Evolutionary conservation across 345 rosid genomes (phyloP).

Genomic region (Lagerstroemia speciosa): DNA sequence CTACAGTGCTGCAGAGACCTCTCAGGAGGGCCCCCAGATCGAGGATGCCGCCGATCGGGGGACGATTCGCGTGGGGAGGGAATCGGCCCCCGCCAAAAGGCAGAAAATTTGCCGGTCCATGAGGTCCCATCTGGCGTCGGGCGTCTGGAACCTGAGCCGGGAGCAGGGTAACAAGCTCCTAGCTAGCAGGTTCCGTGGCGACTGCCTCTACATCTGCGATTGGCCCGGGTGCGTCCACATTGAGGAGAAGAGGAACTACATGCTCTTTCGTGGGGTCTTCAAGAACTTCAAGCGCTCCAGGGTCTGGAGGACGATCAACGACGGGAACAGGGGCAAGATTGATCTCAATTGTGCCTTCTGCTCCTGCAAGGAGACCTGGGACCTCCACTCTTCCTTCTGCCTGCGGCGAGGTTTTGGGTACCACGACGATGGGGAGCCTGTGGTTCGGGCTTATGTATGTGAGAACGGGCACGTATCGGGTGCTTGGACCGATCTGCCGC

Average conservation of each 20-base stretch:
- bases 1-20: constrained; percentile 34
- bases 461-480: constrained; percentile 97
- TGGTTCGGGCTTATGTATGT: constrained; percentile 91
- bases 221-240: constrained; percentile 90
- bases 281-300: constrained; percentile 70
- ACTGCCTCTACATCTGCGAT: constrained; percentile 71
- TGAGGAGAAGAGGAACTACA: constrained; percentile 79
- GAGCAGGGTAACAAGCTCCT: constrained; percentile 85
- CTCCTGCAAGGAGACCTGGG: constrained; percentile 71
- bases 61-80: constrained; percentile 20
- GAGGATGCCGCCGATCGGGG: constrained; percentile 23
- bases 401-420: constrained; percentile 64
- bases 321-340: constrained; percentile 50
- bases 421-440: constrained; percentile 93
- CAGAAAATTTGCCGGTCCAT: constrained; percentile 38
- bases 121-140: constrained; percentile 65
- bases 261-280: constrained; percentile 86
- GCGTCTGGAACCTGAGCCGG: constrained; percentile 67
- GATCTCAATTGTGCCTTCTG: constrained; percentile 79
- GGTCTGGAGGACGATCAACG: constrained; percentile 86
- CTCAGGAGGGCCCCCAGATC: constrained; percentile 14
- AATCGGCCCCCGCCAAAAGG: constrained; percentile 26
- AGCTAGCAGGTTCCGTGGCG: constrained; percentile 84
- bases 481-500: constrained; percentile 77
- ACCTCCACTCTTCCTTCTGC: constrained; percentile 82